Percentiles rank a stretch among this genome's conserved stretches.
phyloP scores from a whole-genome alignment of 495 filamentous ascomycete species.

The Neurospora sp. region DNA sequence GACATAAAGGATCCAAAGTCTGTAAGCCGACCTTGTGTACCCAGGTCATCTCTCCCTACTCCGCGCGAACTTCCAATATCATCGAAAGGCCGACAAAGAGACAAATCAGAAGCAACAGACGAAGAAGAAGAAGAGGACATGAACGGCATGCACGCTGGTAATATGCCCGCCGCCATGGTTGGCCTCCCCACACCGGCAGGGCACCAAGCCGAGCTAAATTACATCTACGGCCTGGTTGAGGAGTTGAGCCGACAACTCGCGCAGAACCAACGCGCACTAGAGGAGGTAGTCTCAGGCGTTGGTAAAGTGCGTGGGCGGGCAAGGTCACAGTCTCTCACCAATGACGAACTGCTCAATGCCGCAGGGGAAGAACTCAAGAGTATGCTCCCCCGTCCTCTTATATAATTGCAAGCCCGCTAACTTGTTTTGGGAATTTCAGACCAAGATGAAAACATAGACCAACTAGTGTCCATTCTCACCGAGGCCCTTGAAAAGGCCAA shows the following conservation, averaged over 20 bases:
- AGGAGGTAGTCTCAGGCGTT: conserved; percentile 58
- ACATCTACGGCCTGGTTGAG: conserved; percentile 73
- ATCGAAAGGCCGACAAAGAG: not conserved
- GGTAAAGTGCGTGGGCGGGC: conserved; percentile 42
- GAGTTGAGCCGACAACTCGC: conserved; percentile 67
- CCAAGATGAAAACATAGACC: conserved; percentile 42
- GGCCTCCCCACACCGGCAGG: conserved; percentile 62
- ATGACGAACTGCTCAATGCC: conserved; percentile 40
- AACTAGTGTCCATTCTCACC: conserved; percentile 38
- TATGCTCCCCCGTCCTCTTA: conserved; percentile 7
- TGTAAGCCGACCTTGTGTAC: not conserved
- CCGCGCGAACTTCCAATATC: not conserved
- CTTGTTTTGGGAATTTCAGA: conserved; percentile 15
- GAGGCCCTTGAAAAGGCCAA: conserved; percentile 44
- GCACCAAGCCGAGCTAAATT: conserved; percentile 79
- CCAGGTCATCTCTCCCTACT: not conserved
- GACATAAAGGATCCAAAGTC: not conserved
- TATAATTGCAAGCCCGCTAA: not conserved
- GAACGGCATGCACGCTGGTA: conserved; percentile 51
- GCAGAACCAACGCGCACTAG: conserved; percentile 66
- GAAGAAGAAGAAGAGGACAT: conserved; percentile 30
- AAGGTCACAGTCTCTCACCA: conserved; percentile 32
- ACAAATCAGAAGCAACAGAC: conserved; percentile 6
- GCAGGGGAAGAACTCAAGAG: conserved; percentile 40
- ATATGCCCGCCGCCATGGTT: conserved; percentile 34